A percentile compares a stretch with the other conserved stretches of the same genome.
phyloP scores from a whole-genome alignment of 2,329 filamentous ascomycete species.

The Hypocrella siamensis region DNA sequence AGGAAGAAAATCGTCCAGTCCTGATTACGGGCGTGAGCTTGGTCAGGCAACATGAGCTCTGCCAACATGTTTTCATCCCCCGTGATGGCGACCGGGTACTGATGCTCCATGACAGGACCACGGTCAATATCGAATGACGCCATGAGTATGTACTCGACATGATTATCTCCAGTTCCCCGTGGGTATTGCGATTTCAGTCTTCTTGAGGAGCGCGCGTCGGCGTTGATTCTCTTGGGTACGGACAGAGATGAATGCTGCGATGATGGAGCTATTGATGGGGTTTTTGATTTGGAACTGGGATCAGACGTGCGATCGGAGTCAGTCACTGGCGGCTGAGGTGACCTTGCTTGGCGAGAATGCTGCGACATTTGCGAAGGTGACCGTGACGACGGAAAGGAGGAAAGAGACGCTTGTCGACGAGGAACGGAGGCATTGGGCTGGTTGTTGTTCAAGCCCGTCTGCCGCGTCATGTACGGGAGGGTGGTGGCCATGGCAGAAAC shows the following conservation, averaged over 20 bases:
- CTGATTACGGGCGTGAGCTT: slow-evolving; percentile 84
- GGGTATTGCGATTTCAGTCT: slow-evolving; percentile 63
- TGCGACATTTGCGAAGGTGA: slow-evolving; percentile 43
- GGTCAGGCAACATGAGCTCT: slow-evolving; percentile 95
- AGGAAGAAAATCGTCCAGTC: slow-evolving; percentile 99
- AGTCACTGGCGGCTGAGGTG: slow-evolving; percentile 33
- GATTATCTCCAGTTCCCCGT: slow-evolving; percentile 60
- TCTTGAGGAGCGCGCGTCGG: slow-evolving; percentile 33
- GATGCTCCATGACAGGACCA: slow-evolving; percentile 95
- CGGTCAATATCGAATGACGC: slow-evolving; percentile 95
- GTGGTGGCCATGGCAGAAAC: slow-evolving; percentile 16
- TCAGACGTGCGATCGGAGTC: slow-evolving; percentile 42
- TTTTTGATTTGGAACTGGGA: slow-evolving; percentile 43
- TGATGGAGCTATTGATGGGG: slow-evolving; percentile 42
- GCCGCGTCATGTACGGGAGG: slow-evolving; percentile 26
- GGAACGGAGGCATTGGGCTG: slow-evolving; percentile 16
- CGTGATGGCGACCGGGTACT: slow-evolving; percentile 87
- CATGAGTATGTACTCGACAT: slow-evolving; percentile 97
- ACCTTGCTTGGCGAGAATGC: slow-evolving; percentile 35
- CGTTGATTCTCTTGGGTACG: slow-evolving; percentile 31
- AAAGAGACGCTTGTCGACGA: slow-evolving; percentile 38
- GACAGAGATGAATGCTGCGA: slow-evolving; percentile 47
- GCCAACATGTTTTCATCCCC: slow-evolving; percentile 97
- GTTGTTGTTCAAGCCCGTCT: slow-evolving; percentile 17
- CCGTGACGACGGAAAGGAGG: slow-evolving; percentile 46